Evolutionary conservation across 1,284 basidiomycete genomes (phyloP), one percentile per base, ranked within the genome.

Genomic region (Sporisorium scitamineum): DNA sequence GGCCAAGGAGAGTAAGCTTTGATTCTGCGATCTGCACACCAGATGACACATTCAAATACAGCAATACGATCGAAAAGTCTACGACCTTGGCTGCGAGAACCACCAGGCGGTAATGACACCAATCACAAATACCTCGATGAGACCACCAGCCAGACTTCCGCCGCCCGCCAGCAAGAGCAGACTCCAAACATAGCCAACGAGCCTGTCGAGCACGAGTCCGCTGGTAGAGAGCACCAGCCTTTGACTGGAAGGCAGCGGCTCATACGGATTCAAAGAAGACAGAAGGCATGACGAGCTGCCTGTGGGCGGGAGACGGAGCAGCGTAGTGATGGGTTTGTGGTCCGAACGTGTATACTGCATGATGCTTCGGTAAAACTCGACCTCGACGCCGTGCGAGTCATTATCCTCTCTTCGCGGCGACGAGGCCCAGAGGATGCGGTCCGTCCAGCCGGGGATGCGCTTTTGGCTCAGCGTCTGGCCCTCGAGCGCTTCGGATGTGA

Each of bases 401-500:
- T 64, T 69, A 31, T 47, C 34, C n/a, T 70, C 64, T 32, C 58
- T 50, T 4, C 24, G 32, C 1, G 73, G 65, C 2, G 73, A 64
- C 0, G 70, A 69, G 2, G 92, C 89, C 85, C 94, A 97, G 77
- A 99, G 87, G 52, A 99, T 90, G 47, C 96, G 90, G 86, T 99
- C 96, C 24, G 95, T 97, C 93, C 95, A 99, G 22, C 95, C 92
- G 0, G 96, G 96, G 7, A 89, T 88, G 8, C 96, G 90, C 82
- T 91, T 93, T 27, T 87, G 86, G 84, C 90, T 93, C 54, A 70
- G 80, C 51, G 80, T 73, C 24, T 63, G 42, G 27, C 61, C 64
- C 18, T 70, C 62, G 13, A 75, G 56, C 18, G 72, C 66, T 14
- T 62, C 62, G 1, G 67, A 75, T 1, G 72, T 70, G 56, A 70